Evolutionary conservation across 2,329 filamentous ascomycete genomes (phyloP).

Genomic region (Xylaria arbuscula): DNA sequence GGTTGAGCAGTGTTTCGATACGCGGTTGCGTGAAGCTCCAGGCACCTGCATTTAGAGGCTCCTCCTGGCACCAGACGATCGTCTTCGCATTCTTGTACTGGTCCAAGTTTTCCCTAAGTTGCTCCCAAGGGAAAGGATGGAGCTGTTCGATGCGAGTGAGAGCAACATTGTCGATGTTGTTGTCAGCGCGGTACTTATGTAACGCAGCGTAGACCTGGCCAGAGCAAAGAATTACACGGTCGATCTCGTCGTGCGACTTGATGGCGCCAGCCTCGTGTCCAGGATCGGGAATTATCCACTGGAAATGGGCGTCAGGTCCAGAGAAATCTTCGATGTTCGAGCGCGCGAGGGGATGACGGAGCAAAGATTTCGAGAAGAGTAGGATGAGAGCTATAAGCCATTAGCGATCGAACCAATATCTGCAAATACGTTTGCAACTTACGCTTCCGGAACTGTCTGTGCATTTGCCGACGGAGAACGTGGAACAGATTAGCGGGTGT

Average conservation of each 20-base stretch:
- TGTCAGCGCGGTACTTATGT: constrained; percentile 87
- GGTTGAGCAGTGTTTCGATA: constrained; percentile 94
- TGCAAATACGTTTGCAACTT: constrained; percentile 56
- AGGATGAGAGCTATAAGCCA: constrained; percentile 78
- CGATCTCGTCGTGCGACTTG: constrained; percentile 84
- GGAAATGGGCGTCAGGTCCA: constrained; percentile 85
- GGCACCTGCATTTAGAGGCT: constrained; percentile 95
- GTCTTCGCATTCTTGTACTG: constrained; percentile 97
- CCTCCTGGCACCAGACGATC: constrained; percentile 97
- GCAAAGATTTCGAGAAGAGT: constrained; percentile 98
- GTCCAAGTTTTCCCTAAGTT: constrained; percentile 96
- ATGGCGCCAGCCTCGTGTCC: constrained; percentile 82
- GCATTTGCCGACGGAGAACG: constrained; percentile 95
- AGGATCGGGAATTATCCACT: constrained; percentile 94
- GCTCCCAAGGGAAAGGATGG: constrained; percentile 98
- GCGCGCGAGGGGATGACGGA: constrained; percentile 92
- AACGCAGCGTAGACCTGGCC: constrained; percentile 94
- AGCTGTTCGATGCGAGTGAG: constrained; percentile 97
- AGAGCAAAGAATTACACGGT: constrained; percentile 92
- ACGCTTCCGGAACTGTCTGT: constrained; percentile 99
- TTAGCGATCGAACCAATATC: constrained; percentile 41
- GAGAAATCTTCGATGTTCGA: constrained; percentile 92
- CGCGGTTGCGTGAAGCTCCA: constrained; percentile 98
- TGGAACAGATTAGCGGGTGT: constrained; percentile 96
- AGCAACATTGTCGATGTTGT: constrained; percentile 89